phyloP scores from a whole-genome alignment of 164 flowering plant genomes.

The Sextonia rubra region DNA sequence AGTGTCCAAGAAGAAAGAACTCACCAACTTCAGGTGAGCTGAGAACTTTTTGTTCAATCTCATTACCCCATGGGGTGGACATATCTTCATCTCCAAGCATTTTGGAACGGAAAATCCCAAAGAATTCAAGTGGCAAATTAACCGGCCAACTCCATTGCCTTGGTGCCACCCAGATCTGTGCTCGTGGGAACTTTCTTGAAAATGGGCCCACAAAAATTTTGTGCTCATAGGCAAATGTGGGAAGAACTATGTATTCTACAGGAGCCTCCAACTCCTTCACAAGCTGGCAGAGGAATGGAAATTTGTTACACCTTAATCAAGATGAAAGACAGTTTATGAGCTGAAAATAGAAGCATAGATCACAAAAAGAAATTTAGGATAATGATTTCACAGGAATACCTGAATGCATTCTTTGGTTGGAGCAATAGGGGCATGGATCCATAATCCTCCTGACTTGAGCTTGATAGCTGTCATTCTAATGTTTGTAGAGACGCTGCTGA shows the following conservation, averaged over 20 bases:
- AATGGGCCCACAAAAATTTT: conserved; percentile 97
- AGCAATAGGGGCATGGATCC: conserved; percentile 99
- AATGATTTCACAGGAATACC: conserved; percentile 33
- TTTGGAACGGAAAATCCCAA: conserved; percentile 87
- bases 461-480: conserved; percentile 95
- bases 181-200: conserved; percentile 88
- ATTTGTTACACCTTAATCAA: not conserved
- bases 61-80: conserved; percentile 81
- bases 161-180: conserved; percentile 95
- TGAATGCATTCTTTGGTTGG: conserved; percentile 92
- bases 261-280: conserved; percentile 87
- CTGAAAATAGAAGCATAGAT: not conserved
- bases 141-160: conserved; percentile 99
- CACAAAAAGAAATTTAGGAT: not conserved
- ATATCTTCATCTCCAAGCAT: conserved; percentile 67
- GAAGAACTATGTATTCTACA: conserved; percentile 82
- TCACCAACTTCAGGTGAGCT: conserved; percentile 99
- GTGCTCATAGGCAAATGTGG: conserved; percentile 99
- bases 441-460: conserved; percentile 93
- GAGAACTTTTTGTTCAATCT: conserved; percentile 88
- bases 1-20: not conserved
- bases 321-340: not conserved
- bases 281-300: conserved; percentile 41
- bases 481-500: conserved; percentile 96
- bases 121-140: conserved; percentile 88